These are phyloP conservation scores for Grosmannia huntii DNA, from an alignment of 2,329 filamentous ascomycete species.

Conservation along the genomic window DNA sequence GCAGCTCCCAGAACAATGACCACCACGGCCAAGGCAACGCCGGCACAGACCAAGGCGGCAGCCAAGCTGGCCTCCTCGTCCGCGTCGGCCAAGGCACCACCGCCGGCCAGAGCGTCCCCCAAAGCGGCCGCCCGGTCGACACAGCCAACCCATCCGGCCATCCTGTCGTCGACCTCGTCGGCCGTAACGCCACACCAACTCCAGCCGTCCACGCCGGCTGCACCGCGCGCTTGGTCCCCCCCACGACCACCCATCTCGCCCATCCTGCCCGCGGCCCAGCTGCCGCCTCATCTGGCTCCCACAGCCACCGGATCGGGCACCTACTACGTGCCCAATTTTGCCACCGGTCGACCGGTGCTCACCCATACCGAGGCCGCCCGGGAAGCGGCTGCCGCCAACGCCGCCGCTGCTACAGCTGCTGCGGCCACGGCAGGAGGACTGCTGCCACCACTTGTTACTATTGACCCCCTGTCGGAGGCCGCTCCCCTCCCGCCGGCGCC, in stretches of 20 bases:
- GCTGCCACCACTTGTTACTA: background rate
- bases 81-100: background rate
- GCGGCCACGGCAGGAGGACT: background rate
- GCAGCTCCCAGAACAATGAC: background rate
- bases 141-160: background rate
- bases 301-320: conserved; percentile 19
- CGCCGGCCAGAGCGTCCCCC: background rate
- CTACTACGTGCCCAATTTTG: conserved; percentile 11
- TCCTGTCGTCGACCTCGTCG: background rate
- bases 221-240: conserved; percentile 29
- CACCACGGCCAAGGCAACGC: background rate
- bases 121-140: background rate
- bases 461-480: background rate
- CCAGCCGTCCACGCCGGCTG: background rate
- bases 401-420: background rate
- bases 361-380: conserved; percentile 9
- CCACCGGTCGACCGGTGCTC: conserved; percentile 8
- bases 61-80: background rate
- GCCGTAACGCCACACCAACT: background rate
- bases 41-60: background rate
- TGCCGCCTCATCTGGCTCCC: conserved; percentile 22
- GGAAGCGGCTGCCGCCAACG: conserved; percentile 3
- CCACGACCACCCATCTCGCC: conserved; percentile 39
- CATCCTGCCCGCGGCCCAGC: conserved; percentile 29
- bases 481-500: conserved; percentile 29